phyloP scores from a whole-genome alignment of 768 basidiomycete species.

The Leccinellum albellum region DNA sequence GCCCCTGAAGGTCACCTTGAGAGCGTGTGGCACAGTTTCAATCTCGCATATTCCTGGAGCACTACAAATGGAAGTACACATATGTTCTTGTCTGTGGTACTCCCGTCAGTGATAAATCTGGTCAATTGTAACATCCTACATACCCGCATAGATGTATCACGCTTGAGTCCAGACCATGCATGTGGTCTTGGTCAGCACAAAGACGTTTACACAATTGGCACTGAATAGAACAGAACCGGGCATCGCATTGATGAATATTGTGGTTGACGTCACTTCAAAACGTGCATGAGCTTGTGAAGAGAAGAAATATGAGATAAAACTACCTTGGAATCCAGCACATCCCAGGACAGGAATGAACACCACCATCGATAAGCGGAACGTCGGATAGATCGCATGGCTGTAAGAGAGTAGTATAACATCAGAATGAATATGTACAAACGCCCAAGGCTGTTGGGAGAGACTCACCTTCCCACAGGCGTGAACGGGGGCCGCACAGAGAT shows the following conservation, averaged over 20 bases:
- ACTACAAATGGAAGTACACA: conserved; percentile 42
- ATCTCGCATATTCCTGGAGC: conserved; percentile 54
- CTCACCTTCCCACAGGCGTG: conserved; percentile 57
- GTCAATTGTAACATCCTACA: background rate
- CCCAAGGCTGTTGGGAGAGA: too few species aligned
- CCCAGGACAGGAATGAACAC: conserved; percentile 38
- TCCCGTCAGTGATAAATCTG: background rate
- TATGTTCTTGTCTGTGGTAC: conserved; percentile 46
- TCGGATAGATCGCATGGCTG: conserved; percentile 43
- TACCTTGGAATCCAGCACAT: conserved; percentile 44
- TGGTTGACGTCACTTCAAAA: conserved; percentile 44
- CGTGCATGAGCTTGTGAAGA: background rate
- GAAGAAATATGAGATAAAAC: background rate
- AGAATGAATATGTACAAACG: background rate
- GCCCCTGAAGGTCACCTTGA: conserved; percentile 60
- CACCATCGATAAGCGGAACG: conserved; percentile 28
- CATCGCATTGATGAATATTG: conserved; percentile 46
- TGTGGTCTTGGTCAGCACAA: conserved; percentile 46
- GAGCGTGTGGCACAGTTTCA: conserved; percentile 52
- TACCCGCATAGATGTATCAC: conserved; percentile 58
- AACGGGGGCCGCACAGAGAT: conserved; percentile 48
- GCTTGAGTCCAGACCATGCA: conserved; percentile 44
- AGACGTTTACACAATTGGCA: conserved; percentile 56
- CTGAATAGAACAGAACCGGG: conserved; percentile 47
- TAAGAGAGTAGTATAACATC: background rate